phyloP scores from a whole-genome alignment of 2,329 filamentous ascomycete species.

The Sporothrix pseudoabietina region DNA sequence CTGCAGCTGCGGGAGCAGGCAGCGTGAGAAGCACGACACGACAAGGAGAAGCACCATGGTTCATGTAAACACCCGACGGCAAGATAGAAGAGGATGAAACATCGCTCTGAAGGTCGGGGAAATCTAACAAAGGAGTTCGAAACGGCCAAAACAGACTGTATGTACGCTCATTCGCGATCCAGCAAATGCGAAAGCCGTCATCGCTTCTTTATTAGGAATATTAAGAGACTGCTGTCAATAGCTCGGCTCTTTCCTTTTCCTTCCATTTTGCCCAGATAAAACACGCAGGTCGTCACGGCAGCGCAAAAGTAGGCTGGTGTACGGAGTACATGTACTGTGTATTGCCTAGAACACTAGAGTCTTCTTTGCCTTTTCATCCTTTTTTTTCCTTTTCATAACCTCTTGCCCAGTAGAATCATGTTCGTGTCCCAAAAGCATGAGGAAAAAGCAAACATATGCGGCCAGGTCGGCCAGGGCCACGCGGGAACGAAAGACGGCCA shows the following conservation, averaged over 20 bases:
- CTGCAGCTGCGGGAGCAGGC: not conserved
- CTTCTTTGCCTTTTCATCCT: not conserved
- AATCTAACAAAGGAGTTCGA: not conserved
- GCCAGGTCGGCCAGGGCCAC: slow-evolving; percentile 3
- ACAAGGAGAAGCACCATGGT: not conserved
- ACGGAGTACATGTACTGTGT: no score
- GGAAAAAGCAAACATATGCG: slow-evolving; percentile 8
- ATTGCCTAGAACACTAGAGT: not conserved
- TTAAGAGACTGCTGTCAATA: not conserved
- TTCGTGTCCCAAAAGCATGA: not conserved
- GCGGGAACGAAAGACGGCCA: not conserved
- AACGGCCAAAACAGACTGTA: not conserved
- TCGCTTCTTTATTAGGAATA: not conserved
- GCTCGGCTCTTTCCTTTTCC: not conserved
- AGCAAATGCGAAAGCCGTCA: not conserved
- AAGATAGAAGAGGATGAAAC: slow-evolving; percentile 14
- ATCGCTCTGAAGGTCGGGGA: not conserved
- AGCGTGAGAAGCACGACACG: not conserved
- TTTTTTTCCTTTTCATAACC: not conserved
- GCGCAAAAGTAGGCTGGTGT: not conserved
- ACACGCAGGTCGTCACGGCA: not conserved
- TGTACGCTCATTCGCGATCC: not conserved
- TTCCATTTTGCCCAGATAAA: not conserved
- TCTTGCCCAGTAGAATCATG: not conserved
- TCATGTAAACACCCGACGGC: not conserved